phyloP scores from a whole-genome alignment of 768 basidiomycete genomes.

The Lactifluus pinguis region DNA sequence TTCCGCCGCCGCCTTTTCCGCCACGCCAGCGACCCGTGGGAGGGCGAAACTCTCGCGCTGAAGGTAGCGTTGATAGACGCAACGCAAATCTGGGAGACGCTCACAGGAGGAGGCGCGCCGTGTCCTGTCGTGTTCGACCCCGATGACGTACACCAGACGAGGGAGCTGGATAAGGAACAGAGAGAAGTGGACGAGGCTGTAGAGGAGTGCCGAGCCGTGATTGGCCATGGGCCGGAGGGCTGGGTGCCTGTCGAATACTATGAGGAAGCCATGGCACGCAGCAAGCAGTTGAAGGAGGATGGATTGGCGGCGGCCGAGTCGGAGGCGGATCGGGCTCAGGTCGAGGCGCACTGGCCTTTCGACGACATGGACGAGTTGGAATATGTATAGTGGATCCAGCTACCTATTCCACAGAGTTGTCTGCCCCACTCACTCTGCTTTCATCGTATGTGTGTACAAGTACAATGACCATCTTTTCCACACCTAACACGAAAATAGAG shows the following conservation, averaged over 20 bases:
- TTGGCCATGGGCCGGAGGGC: background rate
- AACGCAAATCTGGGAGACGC: conserved; percentile 34
- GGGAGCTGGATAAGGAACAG: conserved; percentile 25
- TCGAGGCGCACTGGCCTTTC: too few relatives aligned
- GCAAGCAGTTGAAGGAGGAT: too few relatives aligned
- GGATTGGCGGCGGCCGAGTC: too few relatives aligned
- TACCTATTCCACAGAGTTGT: too few relatives aligned
- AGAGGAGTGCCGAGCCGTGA: background rate
- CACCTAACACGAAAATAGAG: too few relatives aligned
- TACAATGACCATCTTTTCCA: too few relatives aligned
- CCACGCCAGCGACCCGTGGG: conserved; percentile 39
- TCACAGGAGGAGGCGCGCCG: conserved; percentile 31
- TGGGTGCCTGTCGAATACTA: background rate
- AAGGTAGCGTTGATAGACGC: conserved; percentile 39
- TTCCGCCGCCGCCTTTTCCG: conserved; percentile 36
- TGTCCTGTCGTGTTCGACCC: conserved; percentile 41
- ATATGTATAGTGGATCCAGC: too few relatives aligned
- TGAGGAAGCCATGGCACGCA: too few relatives aligned
- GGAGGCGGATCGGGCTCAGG: too few relatives aligned
- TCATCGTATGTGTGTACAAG: too few relatives aligned
- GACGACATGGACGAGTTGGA: too few relatives aligned
- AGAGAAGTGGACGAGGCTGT: background rate
- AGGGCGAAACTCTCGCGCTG: conserved; percentile 36
- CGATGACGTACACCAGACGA: conserved; percentile 36
- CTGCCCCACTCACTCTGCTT: too few relatives aligned